Evolutionary conservation across 129 eudicot species (phyloP).

Genomic region (Artemisia argyi): DNA sequence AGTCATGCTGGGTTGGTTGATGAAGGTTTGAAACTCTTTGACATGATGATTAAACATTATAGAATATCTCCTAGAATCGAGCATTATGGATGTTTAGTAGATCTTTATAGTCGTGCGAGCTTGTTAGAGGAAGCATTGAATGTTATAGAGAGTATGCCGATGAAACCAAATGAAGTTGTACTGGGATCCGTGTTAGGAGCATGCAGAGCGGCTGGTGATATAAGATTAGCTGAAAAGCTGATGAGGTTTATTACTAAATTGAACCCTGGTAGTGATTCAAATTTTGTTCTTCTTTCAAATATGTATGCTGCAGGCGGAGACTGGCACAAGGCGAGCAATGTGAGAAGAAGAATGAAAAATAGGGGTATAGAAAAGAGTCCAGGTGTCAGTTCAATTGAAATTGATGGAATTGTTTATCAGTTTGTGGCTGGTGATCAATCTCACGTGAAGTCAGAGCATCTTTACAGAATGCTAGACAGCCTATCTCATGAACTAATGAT

Average conservation of each 20-base stretch:
- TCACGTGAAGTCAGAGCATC: conserved; percentile 25
- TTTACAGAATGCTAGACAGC: conserved; percentile 13
- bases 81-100: conserved; percentile 67
- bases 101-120: conserved; percentile 69
- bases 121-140: conserved; percentile 64
- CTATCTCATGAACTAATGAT: conserved; percentile 44
- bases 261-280: conserved; percentile 47
- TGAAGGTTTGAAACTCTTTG: conserved; percentile 54
- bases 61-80: not conserved
- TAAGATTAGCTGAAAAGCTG: conserved; percentile 41
- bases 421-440: conserved; percentile 74
- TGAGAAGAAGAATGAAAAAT: conserved; percentile 55
- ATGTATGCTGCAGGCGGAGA: conserved; percentile 56
- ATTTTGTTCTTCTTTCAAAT: conserved; percentile 58
- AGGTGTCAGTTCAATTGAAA: conserved; percentile 53
- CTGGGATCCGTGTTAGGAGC: conserved; percentile 69
- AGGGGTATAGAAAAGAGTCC: conserved; percentile 51
- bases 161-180: conserved; percentile 63
- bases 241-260: conserved; percentile 36
- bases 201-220: conserved; percentile 43
- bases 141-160: conserved; percentile 60
- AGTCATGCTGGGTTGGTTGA: conserved; percentile 61
- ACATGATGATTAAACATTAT: conserved; percentile 35
- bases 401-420: conserved; percentile 40
- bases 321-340: conserved; percentile 45